Base-by-base conservation (phyloP, 441 rosid species). In the Bruguiera hainesii region DNA sequence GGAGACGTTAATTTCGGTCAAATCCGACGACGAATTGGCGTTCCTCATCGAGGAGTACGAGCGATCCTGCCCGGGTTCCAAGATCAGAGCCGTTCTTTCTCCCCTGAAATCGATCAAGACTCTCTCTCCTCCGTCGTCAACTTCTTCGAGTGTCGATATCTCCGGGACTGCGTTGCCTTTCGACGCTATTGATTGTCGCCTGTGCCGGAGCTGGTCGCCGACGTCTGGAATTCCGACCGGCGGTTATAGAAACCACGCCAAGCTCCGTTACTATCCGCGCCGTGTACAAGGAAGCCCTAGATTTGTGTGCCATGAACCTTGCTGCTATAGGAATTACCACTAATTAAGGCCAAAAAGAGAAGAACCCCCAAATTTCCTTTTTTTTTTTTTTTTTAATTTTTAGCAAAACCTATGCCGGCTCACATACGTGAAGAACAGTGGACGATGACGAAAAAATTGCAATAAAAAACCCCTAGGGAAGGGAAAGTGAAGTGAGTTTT, bases 1-100 rank as follows among this genome's bases (percentile, higher is more conserved):
- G 30, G 99, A 90, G 78, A 89, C 93, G 33, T 72, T 93, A 61
- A 74, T 93, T 51, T 77, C 96, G 30, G 61, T 93, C 15, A 93
- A 77, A 55, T 89, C 96, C n/a, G 91, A 87, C 2, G 97, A 89
- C 55, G 95, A 90, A 23, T 68, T 93, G 65, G 63, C 78, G 7
- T 79, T 68, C 68, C 69, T 91, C 39, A 56, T 91, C 1, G 84
- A 87, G 64, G 89, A 80, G 52, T 94, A 91, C 77, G 86, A 85
- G 30, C 71, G 78, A 28, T 76, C 73, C 0, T 67, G 72, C 49
- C 69, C 84, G 6, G 79, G 68, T 63, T 33, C 79, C 9, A 82
- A 88, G 69, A 83, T 91, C 77, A 80, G 87, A 63, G 90, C 96
- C 6, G 70, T 93, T 63, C 78, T 91, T 30, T 76, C 84, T 2